Evolutionary conservation across 257 asterid species (phyloP), one percentile per base, ranked within the genome.

Genomic region (Solanum chiquidenum): DNA sequence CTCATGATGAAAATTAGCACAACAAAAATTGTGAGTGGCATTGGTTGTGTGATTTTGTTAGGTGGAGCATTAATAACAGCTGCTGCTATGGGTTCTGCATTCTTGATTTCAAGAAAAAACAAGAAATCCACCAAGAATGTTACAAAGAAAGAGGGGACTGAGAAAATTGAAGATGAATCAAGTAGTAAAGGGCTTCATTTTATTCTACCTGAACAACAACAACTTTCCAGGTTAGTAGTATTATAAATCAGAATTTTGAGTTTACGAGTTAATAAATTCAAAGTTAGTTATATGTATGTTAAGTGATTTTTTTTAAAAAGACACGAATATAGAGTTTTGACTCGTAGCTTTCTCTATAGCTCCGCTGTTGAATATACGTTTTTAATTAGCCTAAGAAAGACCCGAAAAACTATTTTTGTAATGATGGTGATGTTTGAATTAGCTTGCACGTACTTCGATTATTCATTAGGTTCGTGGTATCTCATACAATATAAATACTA

Each of bases 41-140:
- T 92, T 80, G 93, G 91, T 66, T 76, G 90, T 52, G 89, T 95
- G 66, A 64, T 94, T 86, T 87, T 94, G 87, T 86, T 95, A 55
- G 94, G 96, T 29, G 97, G 97, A 34, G 98, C 92, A 42, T 91
- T 93, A 92, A 95, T 94, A 35, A 89, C 95, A 64, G 96, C 95
- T 46, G 94, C 95, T 46, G 94, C 95, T 42, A 46, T 93, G 34
- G 91, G 92, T 3, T 90, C 92, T 0, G 91, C 89, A 25, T 77
- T 77, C 13, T 77, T 77, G 0, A 71, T 90, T 88, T 83, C 90
- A 74, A 88, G 60, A 55, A 90, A 88, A 79, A 27, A 87, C 55
- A 73, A 88, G 89, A 92, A 92, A 87, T 88, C 95, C 79, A 82
- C 69, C 62, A 68, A 89, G 84, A 88, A 40, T 10, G 16, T n/a